Evolutionary conservation across 805 yeast genomes (phyloP).

Genomic region (Pichia deserticola): DNA sequence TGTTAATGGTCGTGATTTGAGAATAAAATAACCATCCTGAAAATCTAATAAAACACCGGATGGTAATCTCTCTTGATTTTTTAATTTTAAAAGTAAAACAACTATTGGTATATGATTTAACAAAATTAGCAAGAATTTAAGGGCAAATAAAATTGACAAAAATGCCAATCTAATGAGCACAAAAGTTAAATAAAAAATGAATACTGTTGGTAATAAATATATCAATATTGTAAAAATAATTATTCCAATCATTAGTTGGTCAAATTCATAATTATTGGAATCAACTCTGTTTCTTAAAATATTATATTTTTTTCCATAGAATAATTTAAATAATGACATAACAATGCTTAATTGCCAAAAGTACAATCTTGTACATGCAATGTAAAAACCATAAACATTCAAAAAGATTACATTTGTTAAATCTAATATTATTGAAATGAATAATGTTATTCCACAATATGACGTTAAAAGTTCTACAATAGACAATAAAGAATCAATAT

Average conservation of each 20-base stretch:
- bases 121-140: conserved; percentile 55
- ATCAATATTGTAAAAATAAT: conserved; percentile 72
- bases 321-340: conserved; percentile 70
- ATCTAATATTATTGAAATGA: conserved; percentile 62
- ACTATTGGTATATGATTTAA: conserved; percentile 85
- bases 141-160: conserved; percentile 38
- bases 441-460: conserved; percentile 57
- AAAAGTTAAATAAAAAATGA: conserved; percentile 76
- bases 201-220: conserved; percentile 78
- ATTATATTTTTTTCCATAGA: conserved; percentile 85
- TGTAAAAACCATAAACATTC: conserved; percentile 71
- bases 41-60: conserved; percentile 40
- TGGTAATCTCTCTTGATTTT: conserved; percentile 62
- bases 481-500: conserved; percentile 13
- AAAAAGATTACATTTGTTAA: conserved; percentile 52
- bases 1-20: conserved; percentile 23
- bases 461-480: conserved; percentile 14
- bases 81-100: conserved; percentile 67
- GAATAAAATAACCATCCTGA: conserved; percentile 10
- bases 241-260: conserved; percentile 84
- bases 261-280: conserved; percentile 73
- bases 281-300: conserved; percentile 81
- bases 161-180: conserved; percentile 49
- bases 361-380: conserved; percentile 71
- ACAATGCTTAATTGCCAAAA: conserved; percentile 64